Percentiles rank a stretch among this genome's conserved stretches.
Evolutionary conservation across 768 basidiomycete species (phyloP).

Genomic region (Ramaria rubella): DNA sequence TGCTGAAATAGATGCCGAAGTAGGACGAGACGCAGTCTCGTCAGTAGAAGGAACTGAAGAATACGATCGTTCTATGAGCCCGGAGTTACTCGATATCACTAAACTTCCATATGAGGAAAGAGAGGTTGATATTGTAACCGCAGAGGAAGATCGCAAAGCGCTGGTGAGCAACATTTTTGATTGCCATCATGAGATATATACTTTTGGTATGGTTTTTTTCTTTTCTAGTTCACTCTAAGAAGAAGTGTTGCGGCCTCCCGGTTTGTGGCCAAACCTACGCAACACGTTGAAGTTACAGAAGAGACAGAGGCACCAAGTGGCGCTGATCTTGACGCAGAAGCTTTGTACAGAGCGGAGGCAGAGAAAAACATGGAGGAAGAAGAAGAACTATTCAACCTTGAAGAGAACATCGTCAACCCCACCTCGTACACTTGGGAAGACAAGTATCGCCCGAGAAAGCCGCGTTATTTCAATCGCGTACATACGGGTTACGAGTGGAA

Average conservation of each 20-base stretch:
- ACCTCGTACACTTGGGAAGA: slow-evolving; percentile 97
- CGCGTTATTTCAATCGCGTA: slow-evolving; percentile 97
- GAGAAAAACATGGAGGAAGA: slow-evolving; percentile 93
- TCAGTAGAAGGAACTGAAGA: slow-evolving; percentile 61
- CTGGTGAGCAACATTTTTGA: slow-evolving; percentile 47
- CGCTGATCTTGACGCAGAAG: slow-evolving; percentile 81
- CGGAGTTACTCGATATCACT: slow-evolving; percentile 63
- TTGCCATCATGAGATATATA: slow-evolving; percentile 4
- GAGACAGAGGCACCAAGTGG: slow-evolving; percentile 40
- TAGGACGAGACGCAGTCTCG: slow-evolving; percentile 25
- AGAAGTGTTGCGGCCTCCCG: slow-evolving; percentile 76
- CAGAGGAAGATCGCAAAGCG: slow-evolving; percentile 52
- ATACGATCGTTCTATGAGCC: slow-evolving; percentile 85
- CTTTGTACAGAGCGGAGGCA: slow-evolving; percentile 84
- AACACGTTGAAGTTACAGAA: slow-evolving; percentile 37
- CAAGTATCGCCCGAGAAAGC: slow-evolving; percentile 95
- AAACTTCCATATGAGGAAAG: slow-evolving; percentile 71
- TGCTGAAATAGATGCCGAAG: slow-evolving; percentile 27
- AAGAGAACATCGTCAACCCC: slow-evolving; percentile 78
- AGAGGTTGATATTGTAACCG: slow-evolving; percentile 69
- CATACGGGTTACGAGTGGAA: slow-evolving; percentile 99
- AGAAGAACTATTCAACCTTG: slow-evolving; percentile 91
- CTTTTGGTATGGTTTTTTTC: neutral
- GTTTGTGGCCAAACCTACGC: slow-evolving; percentile 77
- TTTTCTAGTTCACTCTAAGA: slow-evolving; percentile 64